Base-by-base conservation (phyloP, 163 green algal species). In the Scenedesmus sp. region DNA sequence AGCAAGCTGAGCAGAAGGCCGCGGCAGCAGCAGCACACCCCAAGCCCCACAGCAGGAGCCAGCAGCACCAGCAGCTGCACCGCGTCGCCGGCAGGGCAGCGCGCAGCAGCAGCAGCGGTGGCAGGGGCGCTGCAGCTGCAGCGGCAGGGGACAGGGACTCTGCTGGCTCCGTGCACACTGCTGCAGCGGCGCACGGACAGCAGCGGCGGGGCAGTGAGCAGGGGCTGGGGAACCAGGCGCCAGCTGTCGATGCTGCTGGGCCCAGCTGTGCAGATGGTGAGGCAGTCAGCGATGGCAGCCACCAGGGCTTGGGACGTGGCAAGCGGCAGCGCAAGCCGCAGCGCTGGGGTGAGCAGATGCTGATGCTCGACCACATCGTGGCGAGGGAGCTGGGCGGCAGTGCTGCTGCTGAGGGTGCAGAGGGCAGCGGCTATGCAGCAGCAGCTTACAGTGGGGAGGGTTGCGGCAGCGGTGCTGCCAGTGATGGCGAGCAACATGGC, bases 291-390 rank as follows among this genome's bases (percentile, higher is more conserved):
- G 73, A 13, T n/a, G 73, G 73, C 37, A 82, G 73, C 73, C 35
- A 76, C 30, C 73, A 76, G 65, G 65, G 65, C 30, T 76, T 89
- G 13, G 85, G 85, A 13, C 73, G 85, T 40, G 85, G 85, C 68
- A 82, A 83, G 68, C 44, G 85, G 12, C 68, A 70, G 43, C 85
- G 85, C 68, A 89, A 84, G 68, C 85, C 44, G 26, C 85, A 89
- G 85, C 85, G 59, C 43, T 89, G 85, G 85, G n/a, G 30, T 24
- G 68, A 89, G 68, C 85, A 89, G 68, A 51, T 89, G 68, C 51
- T 53, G 70, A 33, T 89, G 68, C 44, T 89, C 22, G 85, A 89
- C 56, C 65, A 83, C 68, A 43, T 89, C 20, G 85, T 89, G 40
- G 61, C 59, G 0, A 46, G 56, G 68, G 68, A 89, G 61, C 7